phyloP scores from a whole-genome alignment of 208 protist genomes.

The Tritrichomonas musculus region DNA sequence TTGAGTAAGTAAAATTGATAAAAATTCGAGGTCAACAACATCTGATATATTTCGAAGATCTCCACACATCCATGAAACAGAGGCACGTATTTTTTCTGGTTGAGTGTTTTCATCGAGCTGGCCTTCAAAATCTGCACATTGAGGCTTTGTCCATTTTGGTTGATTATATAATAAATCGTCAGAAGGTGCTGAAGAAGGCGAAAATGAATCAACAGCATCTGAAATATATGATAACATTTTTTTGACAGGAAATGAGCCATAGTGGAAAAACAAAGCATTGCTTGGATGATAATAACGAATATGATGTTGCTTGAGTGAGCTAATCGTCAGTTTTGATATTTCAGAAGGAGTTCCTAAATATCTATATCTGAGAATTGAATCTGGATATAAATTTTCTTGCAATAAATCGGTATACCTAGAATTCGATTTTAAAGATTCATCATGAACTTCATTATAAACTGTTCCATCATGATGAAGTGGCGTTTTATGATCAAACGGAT shows the following conservation, averaged over 20 bases:
- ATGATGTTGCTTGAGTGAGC: constrained; percentile 46
- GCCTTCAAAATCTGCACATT: not conserved
- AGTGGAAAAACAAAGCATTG: constrained; percentile 43
- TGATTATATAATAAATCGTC: not conserved
- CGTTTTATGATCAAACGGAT: not conserved
- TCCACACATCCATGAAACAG: not conserved
- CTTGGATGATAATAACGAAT: constrained; percentile 46
- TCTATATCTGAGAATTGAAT: constrained; percentile 42
- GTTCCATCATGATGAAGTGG: constrained; percentile 44
- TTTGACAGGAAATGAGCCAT: not conserved
- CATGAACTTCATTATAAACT: constrained; percentile 58
- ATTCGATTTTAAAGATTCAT: constrained; percentile 38
- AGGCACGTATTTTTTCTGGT: not conserved
- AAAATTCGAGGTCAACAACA: not conserved
- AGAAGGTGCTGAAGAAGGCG: not conserved
- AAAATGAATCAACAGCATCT: not conserved
- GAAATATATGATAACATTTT: not conserved
- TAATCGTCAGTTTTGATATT: constrained; percentile 44
- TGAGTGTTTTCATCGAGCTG: not conserved
- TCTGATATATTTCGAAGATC: constrained; percentile 2
- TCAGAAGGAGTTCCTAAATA: constrained; percentile 41
- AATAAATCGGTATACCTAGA: not conserved
- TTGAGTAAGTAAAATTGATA: not conserved
- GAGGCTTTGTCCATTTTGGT: not conserved
- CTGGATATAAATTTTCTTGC: constrained; percentile 37